Evolutionary conservation across 1,284 basidiomycete genomes (phyloP).

Genomic region (Puccinia brachypodii): DNA sequence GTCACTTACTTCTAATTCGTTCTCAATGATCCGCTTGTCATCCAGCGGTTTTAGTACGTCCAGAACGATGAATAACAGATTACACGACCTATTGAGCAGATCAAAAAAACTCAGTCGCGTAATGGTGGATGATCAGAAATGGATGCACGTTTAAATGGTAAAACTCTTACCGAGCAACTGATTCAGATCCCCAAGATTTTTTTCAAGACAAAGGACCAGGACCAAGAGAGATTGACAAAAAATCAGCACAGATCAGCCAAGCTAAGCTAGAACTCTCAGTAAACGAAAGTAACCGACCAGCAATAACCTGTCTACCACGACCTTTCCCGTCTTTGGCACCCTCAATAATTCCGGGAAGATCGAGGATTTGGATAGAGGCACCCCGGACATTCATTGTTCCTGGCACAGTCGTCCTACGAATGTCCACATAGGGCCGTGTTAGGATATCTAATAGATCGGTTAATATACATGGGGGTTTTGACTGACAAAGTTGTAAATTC

Average conservation of each 20-base stretch:
- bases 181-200: not conserved
- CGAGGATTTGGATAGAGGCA: constrained; percentile 73
- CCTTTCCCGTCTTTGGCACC: constrained; percentile 98
- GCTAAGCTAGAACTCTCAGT: not conserved
- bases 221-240: not conserved
- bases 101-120: constrained; percentile 54
- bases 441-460: constrained; percentile 3
- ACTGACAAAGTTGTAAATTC: constrained; percentile 78
- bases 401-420: constrained; percentile 69
- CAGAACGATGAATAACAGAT: constrained; percentile 97
- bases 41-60: constrained; percentile 96
- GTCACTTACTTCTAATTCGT: constrained; percentile 76
- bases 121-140: not conserved
- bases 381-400: constrained; percentile 92
- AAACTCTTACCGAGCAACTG: constrained; percentile 21
- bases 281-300: constrained; percentile 63
- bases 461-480: constrained; percentile 50
- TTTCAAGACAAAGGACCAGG: not conserved
- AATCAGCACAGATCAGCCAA: constrained; percentile 13
- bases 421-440: not conserved
- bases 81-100: constrained; percentile 82
- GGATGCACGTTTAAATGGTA: not conserved
- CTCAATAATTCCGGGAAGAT: constrained; percentile 87
- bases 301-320: constrained; percentile 90
- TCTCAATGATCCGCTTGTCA: constrained; percentile 87